Percentiles rank a stretch among this genome's conserved stretches.
Evolutionary conservation across 495 filamentous ascomycete genomes (phyloP).

Genomic region (Aspergillus diversus): DNA sequence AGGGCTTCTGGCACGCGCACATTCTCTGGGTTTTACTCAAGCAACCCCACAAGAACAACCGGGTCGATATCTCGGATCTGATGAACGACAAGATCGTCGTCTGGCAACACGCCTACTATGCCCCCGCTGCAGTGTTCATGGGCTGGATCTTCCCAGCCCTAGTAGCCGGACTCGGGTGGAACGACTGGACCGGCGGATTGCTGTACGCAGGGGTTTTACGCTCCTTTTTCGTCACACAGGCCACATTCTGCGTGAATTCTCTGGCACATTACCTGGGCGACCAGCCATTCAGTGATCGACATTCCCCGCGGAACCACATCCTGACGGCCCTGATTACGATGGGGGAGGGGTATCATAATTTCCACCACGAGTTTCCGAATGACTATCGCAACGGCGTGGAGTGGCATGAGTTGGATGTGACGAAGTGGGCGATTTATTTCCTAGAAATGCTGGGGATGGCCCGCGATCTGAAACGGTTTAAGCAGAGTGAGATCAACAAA

Average conservation of each 20-base stretch:
- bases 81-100: conserved; percentile 85
- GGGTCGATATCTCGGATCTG: conserved; percentile 87
- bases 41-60: conserved; percentile 78
- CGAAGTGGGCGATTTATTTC: conserved; percentile 87
- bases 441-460: conserved; percentile 86
- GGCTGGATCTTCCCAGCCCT: conserved; percentile 75
- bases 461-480: conserved; percentile 87
- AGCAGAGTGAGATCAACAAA: conserved; percentile 91
- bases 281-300: conserved; percentile 91
- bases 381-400: conserved; percentile 94
- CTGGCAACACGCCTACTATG: conserved; percentile 85
- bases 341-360: conserved; percentile 93
- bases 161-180: conserved; percentile 75
- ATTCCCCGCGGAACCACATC: conserved; percentile 86
- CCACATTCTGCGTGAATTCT: conserved; percentile 95
- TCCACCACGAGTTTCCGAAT: conserved; percentile 94
- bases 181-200: conserved; percentile 78
- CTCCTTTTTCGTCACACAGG: conserved; percentile 90
- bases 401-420: conserved; percentile 94
- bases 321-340: conserved; percentile 87
- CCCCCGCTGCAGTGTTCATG: conserved; percentile 80
- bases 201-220: conserved; percentile 86
- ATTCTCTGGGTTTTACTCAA: conserved; percentile 84
- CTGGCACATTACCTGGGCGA: conserved; percentile 92
- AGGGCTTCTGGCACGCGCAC: conserved; percentile 88